Conservation (phyloP, 768 basidiomycete genomes). For the Cubamyces sp. region DNA sequence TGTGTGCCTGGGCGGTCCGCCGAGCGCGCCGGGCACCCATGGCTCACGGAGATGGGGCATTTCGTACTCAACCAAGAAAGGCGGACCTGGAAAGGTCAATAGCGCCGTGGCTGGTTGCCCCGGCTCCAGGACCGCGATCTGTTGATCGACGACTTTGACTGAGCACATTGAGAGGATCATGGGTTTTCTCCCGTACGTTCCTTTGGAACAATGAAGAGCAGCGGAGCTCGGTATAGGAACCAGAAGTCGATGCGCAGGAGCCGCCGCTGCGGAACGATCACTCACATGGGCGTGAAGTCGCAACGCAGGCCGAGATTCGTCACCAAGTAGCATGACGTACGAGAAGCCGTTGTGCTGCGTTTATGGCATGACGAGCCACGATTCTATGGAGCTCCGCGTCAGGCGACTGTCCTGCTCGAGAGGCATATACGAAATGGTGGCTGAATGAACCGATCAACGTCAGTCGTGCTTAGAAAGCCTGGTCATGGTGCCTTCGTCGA, state of each 20-base stretch:
- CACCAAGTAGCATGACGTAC: conserved; percentile 12
- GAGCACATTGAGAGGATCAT: conserved; percentile 6
- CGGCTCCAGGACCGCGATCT: neutral
- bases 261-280: conserved; percentile 12
- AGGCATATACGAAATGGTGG: conserved; percentile 3
- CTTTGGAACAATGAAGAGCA: conserved; percentile 2
- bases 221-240: conserved; percentile 12
- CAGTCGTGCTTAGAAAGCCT: neutral
- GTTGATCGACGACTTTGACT: conserved; percentile 3
- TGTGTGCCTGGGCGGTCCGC: conserved; percentile 18
- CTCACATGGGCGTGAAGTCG: conserved; percentile 12
- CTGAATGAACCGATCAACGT: conserved; percentile 5
- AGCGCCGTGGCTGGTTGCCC: neutral
- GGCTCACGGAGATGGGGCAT: conserved; percentile 3
- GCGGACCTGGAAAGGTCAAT: neutral
- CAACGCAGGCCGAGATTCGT: conserved; percentile 2
- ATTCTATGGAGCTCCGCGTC: conserved; percentile 8
- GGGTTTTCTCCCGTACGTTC: conserved; percentile 1
- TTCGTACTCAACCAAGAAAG: neutral
- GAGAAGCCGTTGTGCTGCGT: conserved; percentile 8
- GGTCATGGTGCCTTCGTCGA: neutral
- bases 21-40: neutral
- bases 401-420: neutral
- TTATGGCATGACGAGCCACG: conserved; percentile 4
- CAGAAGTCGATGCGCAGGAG: conserved; percentile 13